Evolutionary conservation across 192 early-diverging fungal genomes (phyloP), one percentile per base, ranked within the genome.

Genomic region (Gryganskiella cystojenkinii): DNA sequence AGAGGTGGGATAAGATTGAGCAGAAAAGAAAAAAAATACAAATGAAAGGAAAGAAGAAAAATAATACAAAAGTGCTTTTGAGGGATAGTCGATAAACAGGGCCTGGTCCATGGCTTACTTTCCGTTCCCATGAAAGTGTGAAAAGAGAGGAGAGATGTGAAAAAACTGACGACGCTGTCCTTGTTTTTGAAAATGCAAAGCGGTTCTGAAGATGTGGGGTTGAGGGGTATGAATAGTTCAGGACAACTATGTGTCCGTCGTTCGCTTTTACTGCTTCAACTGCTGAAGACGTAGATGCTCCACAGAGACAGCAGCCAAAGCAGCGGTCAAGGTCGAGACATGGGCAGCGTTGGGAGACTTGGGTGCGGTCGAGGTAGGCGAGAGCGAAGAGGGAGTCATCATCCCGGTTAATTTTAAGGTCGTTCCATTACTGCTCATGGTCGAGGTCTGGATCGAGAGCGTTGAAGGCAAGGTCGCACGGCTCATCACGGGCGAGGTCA

Each of bases 301-400:
- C 43, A 66, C 71, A 31, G 71, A 56, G n/a, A 74, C 71, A 15
- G 71, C 71, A 19, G 71, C 71, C 51, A 76, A 45, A 11, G 73
- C 73, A 24, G 73, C 73, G 22, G 73, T 76, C 54, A 76, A 53
- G 24, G 73, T 63, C 47, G 73, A 76, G 15, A 76, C 65, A 33
- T 67, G 72, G 3, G 71, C 58, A 19, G 49, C 44, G 44, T 55
- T 34, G 8, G 73, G 73, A 2, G 73, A 76, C 34, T 30, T 67
- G 42, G 73, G 59, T 7, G 64, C 19, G 6, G 61, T 25, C 33
- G 33, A 58, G 10, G 60, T 68, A 10, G 73, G 73, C 20, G 73
- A 76, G 52, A 76, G 73, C 20, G 73, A 68, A 10, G 72, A 51
- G 5, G 73, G 73, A 6, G 73, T 76, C 53, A 63, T 44, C 73